A percentile compares a stretch with the other conserved stretches of the same genome.
Evolutionary conservation across 192 early-diverging fungal species (phyloP).

Genomic region (Linnemannia elongata): DNA sequence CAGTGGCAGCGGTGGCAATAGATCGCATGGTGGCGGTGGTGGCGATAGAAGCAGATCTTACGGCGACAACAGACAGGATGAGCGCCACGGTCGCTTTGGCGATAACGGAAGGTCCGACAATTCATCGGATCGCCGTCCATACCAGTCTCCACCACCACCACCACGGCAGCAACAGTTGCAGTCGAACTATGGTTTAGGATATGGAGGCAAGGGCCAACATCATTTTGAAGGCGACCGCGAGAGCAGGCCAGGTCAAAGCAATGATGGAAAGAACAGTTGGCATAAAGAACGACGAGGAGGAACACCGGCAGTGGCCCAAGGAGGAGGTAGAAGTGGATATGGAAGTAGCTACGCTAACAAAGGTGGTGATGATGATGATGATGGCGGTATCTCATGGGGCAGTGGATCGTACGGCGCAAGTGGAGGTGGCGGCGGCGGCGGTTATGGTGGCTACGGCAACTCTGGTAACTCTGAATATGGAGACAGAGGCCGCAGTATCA

Average conservation of each 20-base stretch:
- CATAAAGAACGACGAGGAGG: neutral
- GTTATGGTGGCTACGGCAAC: neutral
- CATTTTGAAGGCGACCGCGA: neutral
- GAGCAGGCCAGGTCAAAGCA: no score
- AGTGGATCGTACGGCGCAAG: neutral
- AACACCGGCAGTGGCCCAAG: neutral
- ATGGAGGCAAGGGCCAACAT: neutral
- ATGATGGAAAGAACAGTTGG: neutral
- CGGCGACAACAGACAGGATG: no score
- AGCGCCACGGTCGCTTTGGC: neutral
- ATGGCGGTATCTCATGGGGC: neutral
- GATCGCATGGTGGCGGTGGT: neutral
- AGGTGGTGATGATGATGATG: neutral
- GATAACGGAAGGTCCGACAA: neutral
- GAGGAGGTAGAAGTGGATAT: neutral
- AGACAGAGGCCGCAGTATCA: neutral
- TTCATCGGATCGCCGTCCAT: neutral
- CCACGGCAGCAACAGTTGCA: neutral
- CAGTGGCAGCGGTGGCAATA: no score
- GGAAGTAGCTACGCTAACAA: neutral
- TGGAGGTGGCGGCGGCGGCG: neutral
- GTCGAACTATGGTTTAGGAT: neutral
- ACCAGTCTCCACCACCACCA: neutral
- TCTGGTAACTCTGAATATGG: neutral
- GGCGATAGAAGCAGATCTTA: neutral